Evolutionary conservation across 2,329 filamentous ascomycete genomes (phyloP), one percentile per base, ranked within the genome.

Genomic region (Chrysoporthe cubensis): DNA sequence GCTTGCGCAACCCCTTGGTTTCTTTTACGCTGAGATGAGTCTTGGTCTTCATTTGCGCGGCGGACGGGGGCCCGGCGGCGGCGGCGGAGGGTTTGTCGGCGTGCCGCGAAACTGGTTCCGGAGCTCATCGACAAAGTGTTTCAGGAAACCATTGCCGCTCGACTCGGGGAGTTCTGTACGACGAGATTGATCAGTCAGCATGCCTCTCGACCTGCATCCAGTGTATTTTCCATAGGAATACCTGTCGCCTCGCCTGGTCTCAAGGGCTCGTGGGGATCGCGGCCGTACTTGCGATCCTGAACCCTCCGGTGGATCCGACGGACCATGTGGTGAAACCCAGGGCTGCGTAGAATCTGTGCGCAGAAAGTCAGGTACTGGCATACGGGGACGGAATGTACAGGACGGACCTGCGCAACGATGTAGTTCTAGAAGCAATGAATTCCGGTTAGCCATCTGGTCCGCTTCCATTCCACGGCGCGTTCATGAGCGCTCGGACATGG

Each of bases 181-280:
- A n/a, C 21, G 8, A 11, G 21, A 9, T 26, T 16, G 18, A 8
- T 34, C 43, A 13, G 18, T 65, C 63, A 65, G 44, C 11, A 50
- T 40, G 16, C 26, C 4, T 65, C 13, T 34, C 26, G 9, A 42
- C 26, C 13, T 14, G 13, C 56, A 40, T 42, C 2, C 26, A 32
- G 21, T 11, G 13, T 14, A 3, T 2, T 3, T 42, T 8, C 50
- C 8, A 44, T 6, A 26, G 43, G 16, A 75, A 5, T 76, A 83
- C 82, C 80, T 43, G 84, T 85, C 2, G 85, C 85, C 72, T 87
- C 82, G 57, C 85, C 85, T 1, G 79, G 83, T 0, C 80, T 79
- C 11, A 87, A 70, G 7, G 85, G 85, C 62, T 86, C 83, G 70
- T 81, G 77, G 0, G 85, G 84, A 64, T 84, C 78, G 34, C 83